A percentile compares a stretch with the other conserved stretches of the same genome.
These are phyloP conservation scores for Physcomitrium patens DNA, from an alignment of 225 moss, liverwort and hornwort genomes.

Conservation along the genomic window DNA sequence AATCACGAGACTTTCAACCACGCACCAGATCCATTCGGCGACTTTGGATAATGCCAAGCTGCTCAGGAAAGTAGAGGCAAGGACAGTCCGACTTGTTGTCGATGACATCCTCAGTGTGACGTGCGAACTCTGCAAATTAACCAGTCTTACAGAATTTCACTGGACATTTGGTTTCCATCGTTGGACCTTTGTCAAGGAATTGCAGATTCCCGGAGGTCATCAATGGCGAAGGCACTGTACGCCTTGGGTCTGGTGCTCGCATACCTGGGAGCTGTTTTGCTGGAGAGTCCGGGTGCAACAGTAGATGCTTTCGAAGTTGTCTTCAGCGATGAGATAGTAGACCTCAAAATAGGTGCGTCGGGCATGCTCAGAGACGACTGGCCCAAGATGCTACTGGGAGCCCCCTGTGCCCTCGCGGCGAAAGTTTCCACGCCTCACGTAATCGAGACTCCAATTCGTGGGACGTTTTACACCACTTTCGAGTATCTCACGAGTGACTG, in stretches of 20 bases:
- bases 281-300: not conserved
- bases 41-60: not conserved
- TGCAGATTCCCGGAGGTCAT: not conserved
- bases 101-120: not conserved
- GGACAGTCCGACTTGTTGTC: not conserved
- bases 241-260: conserved; percentile 14
- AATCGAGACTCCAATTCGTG: conserved; percentile 30
- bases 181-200: too few species aligned
- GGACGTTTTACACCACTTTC: conserved; percentile 48
- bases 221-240: conserved; percentile 31
- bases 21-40: not conserved
- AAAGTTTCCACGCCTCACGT: conserved; percentile 35
- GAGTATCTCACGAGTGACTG: conserved; percentile 51
- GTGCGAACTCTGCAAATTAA: not conserved
- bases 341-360: conserved; percentile 29
- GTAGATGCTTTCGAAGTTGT: conserved; percentile 31
- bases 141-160: not conserved
- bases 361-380: conserved; percentile 36
- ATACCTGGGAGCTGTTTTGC: conserved; percentile 24
- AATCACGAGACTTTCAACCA: not conserved
- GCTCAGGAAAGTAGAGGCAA: not conserved
- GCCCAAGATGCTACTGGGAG: conserved; percentile 26
- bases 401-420: conserved; percentile 35
- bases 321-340: conserved; percentile 38
- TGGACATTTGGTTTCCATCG: not conserved